phyloP scores from a whole-genome alignment of 1,284 basidiomycete species.

The Ceratobasidium sp. region DNA sequence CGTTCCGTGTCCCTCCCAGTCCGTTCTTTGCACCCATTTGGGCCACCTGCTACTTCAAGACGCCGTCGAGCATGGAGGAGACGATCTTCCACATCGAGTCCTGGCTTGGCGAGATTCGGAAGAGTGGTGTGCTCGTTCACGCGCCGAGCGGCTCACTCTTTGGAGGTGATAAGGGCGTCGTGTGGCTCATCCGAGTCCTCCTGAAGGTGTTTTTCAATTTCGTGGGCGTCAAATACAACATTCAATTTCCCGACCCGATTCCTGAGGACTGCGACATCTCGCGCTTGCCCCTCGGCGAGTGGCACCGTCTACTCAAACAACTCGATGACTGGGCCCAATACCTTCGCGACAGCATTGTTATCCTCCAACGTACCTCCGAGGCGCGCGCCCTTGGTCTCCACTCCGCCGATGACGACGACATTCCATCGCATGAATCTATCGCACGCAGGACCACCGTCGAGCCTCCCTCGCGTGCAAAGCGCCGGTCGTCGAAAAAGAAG shows the following conservation, averaged over 20 bases:
- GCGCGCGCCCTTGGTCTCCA: not conserved
- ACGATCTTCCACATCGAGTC: not conserved
- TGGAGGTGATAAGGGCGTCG: not conserved
- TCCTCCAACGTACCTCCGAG: not conserved
- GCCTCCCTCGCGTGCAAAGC: not conserved
- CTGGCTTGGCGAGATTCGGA: not conserved
- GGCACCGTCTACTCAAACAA: not conserved
- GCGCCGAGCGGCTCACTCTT: not conserved
- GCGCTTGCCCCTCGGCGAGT: conserved; percentile 1
- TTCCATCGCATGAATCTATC: not conserved
- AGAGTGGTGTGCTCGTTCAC: not conserved
- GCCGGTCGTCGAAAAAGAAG: not conserved
- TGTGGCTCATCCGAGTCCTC: not conserved
- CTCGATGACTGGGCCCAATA: not conserved
- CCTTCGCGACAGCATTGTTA: not conserved
- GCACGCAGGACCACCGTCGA: not conserved
- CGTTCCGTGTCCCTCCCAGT: not conserved
- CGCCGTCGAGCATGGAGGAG: not conserved
- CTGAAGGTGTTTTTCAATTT: not conserved
- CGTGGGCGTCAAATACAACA: not conserved
- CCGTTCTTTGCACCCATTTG: not conserved
- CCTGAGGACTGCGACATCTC: not conserved
- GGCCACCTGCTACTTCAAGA: not conserved
- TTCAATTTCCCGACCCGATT: not conserved
- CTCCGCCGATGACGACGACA: not conserved